Percentiles rank a stretch among this genome's conserved stretches.
These are phyloP conservation scores for Pseudogymnoascus sp. DNA, from an alignment of 2,329 filamentous ascomycete genomes.

Conservation along the genomic window DNA sequence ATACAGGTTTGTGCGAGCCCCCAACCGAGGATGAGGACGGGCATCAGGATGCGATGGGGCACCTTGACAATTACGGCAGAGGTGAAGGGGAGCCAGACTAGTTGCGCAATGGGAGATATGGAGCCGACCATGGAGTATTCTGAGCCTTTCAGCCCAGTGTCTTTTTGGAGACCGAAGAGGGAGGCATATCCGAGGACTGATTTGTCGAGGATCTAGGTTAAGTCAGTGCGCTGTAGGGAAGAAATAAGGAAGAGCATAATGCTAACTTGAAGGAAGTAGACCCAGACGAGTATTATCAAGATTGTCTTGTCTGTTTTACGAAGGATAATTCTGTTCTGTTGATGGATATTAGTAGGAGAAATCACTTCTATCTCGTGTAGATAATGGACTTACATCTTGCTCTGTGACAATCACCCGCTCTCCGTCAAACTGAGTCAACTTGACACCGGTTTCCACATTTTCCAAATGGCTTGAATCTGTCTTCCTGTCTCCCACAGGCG, in stretches of 20 bases:
- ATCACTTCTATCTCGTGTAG: too few species aligned
- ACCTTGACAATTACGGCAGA: constrained; percentile 55
- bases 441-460: not conserved
- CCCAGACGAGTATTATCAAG: constrained; percentile 37
- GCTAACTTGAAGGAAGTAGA: constrained; percentile 38
- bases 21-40: constrained; percentile 42
- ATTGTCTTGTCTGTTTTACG: constrained; percentile 12
- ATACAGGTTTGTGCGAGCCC: constrained; percentile 43
- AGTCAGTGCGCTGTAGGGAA: constrained; percentile 10
- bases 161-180: constrained; percentile 52
- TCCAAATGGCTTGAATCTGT: not conserved
- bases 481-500: not conserved
- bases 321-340: constrained; percentile 5
- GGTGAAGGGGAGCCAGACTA: constrained; percentile 56
- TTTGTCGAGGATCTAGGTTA: constrained; percentile 40
- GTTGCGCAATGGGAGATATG: constrained; percentile 53
- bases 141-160: constrained; percentile 45
- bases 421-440: not conserved
- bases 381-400: not conserved
- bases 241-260: not conserved
- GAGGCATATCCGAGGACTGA: constrained; percentile 51
- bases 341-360: not conserved
- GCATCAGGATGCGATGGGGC: constrained; percentile 54
- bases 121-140: constrained; percentile 51
- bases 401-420: not conserved